These are phyloP conservation scores for Castanea sativa DNA, from an alignment of 306 rosid species.

Conservation along the genomic window DNA sequence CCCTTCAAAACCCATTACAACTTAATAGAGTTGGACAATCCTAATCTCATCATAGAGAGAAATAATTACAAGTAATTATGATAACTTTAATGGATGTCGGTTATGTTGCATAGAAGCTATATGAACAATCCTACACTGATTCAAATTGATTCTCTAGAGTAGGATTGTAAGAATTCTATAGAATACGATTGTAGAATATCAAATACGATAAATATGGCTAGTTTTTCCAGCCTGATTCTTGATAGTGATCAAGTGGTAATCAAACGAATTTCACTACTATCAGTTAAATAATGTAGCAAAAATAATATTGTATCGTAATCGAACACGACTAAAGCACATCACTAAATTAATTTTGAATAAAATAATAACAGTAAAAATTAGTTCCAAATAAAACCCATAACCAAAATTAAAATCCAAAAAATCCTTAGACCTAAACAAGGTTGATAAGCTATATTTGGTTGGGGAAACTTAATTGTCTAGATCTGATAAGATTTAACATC, in stretches of 20 bases:
- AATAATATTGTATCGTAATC: neutral
- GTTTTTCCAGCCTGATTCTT: too few species aligned
- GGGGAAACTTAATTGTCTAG: neutral
- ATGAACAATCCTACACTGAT: too few species aligned
- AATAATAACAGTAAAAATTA: neutral
- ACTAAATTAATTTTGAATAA: neutral
- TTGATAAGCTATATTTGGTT: neutral
- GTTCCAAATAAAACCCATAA: neutral
- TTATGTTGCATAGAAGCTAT: too few species aligned
- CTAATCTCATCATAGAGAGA: too few species aligned
- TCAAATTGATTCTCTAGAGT: too few species aligned
- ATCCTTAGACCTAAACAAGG: neutral
- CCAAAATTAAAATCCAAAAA: neutral
- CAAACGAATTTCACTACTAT: neutral
- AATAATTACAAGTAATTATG: too few species aligned
- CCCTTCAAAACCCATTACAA: too few species aligned
- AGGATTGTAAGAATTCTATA: too few species aligned
- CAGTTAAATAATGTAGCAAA: slow-evolving; percentile 11
- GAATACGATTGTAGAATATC: neutral
- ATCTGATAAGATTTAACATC: slow-evolving; percentile 8
- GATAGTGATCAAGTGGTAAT: too few species aligned
- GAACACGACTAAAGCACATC: neutral
- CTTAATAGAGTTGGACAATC: too few species aligned
- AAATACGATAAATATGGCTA: too few species aligned
- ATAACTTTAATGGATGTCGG: too few species aligned